Evolutionary conservation across 2,329 filamentous ascomycete species (phyloP).

Genomic region (Epichloe elymi): DNA sequence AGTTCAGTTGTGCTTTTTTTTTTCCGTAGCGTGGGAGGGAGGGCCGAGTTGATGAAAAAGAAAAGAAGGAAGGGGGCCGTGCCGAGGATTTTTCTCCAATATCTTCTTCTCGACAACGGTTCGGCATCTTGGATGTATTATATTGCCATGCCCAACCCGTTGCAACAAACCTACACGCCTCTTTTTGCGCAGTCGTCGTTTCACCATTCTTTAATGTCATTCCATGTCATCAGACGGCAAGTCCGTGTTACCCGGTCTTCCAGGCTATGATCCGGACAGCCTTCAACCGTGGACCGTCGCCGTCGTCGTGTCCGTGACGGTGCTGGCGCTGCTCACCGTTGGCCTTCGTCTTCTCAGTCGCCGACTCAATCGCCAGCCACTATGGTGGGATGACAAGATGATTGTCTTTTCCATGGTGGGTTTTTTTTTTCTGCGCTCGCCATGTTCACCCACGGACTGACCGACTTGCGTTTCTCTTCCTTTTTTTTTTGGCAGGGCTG

Average conservation of each 20-base stretch:
- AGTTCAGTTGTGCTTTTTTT: no score
- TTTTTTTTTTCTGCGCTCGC: slow-evolving; percentile 3
- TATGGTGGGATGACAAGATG: slow-evolving; percentile 38
- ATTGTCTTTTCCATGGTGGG: slow-evolving; percentile 34
- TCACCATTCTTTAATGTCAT: background rate
- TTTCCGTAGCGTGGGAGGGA: no score
- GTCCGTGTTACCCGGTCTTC: slow-evolving; percentile 10
- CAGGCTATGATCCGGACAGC: slow-evolving; percentile 16
- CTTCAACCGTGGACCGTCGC: slow-evolving; percentile 28
- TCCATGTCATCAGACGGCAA: slow-evolving; percentile 4
- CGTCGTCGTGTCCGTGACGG: slow-evolving; percentile 26
- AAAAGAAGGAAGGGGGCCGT: no score
- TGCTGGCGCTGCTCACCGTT: slow-evolving; percentile 25
- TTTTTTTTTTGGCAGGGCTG: slow-evolving; percentile 16
- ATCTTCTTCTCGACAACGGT: background rate
- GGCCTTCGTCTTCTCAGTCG: slow-evolving; percentile 27
- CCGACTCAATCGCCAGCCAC: slow-evolving; percentile 23
- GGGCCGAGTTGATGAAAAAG: no score
- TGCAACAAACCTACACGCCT: background rate
- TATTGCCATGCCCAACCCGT: background rate
- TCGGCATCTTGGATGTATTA: background rate
- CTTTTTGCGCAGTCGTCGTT: background rate
- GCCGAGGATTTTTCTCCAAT: no score
- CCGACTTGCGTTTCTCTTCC: background rate
- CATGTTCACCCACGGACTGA: no score